phyloP scores from a whole-genome alignment of 2,329 filamentous ascomycete genomes.

The Celoporthe dispersa region DNA sequence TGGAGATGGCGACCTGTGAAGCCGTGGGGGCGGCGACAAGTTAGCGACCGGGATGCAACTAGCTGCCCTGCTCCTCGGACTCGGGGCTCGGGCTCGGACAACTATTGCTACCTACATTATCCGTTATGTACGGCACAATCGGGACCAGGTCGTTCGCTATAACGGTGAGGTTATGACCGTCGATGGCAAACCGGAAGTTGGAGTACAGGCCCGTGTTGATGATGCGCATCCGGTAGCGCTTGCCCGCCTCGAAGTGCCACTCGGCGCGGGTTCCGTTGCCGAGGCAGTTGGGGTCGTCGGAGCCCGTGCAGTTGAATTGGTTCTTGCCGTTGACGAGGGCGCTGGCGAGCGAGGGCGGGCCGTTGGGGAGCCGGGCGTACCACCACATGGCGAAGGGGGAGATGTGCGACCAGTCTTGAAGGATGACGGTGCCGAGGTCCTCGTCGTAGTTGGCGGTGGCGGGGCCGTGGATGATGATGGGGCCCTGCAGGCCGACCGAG shows the following conservation, averaged over 20 bases:
- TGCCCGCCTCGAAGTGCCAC: conserved; percentile 38
- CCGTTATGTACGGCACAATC: conserved; percentile 56
- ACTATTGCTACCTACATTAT: conserved; percentile 43
- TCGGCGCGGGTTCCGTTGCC: conserved; percentile 36
- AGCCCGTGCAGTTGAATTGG: conserved; percentile 13
- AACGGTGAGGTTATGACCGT: conserved; percentile 61
- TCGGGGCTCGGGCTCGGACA: too few species aligned
- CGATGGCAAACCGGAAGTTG: conserved; percentile 54
- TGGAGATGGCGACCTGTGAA: conserved; percentile 40
- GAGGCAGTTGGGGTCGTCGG: conserved; percentile 9
- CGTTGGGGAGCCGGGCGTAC: background rate
- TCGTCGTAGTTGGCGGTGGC: conserved; percentile 51
- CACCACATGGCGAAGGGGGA: conserved; percentile 31
- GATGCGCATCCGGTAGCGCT: conserved; percentile 50
- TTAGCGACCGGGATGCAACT: too few species aligned
- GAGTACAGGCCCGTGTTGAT: conserved; percentile 51
- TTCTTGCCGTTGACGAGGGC: conserved; percentile 16
- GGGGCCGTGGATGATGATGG: conserved; percentile 51
- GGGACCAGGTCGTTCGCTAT: conserved; percentile 62
- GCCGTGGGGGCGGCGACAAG: too few species aligned
- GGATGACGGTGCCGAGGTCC: conserved; percentile 51
- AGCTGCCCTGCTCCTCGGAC: too few species aligned
- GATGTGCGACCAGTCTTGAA: conserved; percentile 53
- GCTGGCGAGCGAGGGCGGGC: background rate
- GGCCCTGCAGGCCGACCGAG: conserved; percentile 50